Percentiles rank a stretch among this genome's conserved stretches.
phyloP scores from a whole-genome alignment of 2,329 filamentous ascomycete species.

The Epichloe elymi region DNA sequence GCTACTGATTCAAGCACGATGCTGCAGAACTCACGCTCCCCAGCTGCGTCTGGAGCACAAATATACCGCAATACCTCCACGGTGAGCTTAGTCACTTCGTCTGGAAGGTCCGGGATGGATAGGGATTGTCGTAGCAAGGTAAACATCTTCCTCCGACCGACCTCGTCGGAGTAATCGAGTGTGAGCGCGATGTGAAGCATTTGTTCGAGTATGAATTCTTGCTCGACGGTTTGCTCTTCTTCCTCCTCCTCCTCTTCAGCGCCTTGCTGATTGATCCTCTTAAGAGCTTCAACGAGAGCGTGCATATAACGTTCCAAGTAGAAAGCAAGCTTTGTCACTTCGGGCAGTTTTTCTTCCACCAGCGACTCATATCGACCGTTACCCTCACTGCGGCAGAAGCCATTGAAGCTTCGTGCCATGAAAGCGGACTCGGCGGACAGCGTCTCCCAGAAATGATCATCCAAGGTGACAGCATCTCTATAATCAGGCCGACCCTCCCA shows the following conservation, averaged over 20 bases:
- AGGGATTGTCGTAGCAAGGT: slow-evolving; percentile 74
- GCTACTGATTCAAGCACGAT: slow-evolving; percentile 86
- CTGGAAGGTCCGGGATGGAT: slow-evolving; percentile 74
- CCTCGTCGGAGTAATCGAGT: slow-evolving; percentile 94
- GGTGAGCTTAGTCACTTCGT: slow-evolving; percentile 81
- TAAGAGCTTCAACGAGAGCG: slow-evolving; percentile 51
- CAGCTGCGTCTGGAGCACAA: slow-evolving; percentile 59
- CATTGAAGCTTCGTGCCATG: slow-evolving; percentile 83
- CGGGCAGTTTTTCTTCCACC: slow-evolving; percentile 85
- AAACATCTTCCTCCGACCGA: slow-evolving; percentile 93
- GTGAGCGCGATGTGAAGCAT: slow-evolving; percentile 83
- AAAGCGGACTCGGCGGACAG: slow-evolving; percentile 79
- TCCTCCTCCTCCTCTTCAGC: slow-evolving; percentile 45
- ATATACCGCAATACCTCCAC: slow-evolving; percentile 72
- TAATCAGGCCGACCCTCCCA: slow-evolving; percentile 89
- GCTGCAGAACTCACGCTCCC: slow-evolving; percentile 72
- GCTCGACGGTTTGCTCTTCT: slow-evolving; percentile 74
- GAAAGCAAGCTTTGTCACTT: slow-evolving; percentile 82
- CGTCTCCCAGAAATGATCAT: slow-evolving; percentile 68
- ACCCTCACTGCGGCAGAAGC: slow-evolving; percentile 68
- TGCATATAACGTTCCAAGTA: slow-evolving; percentile 71
- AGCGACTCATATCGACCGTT: slow-evolving; percentile 63
- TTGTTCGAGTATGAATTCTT: slow-evolving; percentile 93
- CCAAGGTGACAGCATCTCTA: slow-evolving; percentile 56
- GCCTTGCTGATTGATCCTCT: slow-evolving; percentile 40